Conservation (phyloP, 2,329 filamentous ascomycete genomes). For the Calonectria pteridis region DNA sequence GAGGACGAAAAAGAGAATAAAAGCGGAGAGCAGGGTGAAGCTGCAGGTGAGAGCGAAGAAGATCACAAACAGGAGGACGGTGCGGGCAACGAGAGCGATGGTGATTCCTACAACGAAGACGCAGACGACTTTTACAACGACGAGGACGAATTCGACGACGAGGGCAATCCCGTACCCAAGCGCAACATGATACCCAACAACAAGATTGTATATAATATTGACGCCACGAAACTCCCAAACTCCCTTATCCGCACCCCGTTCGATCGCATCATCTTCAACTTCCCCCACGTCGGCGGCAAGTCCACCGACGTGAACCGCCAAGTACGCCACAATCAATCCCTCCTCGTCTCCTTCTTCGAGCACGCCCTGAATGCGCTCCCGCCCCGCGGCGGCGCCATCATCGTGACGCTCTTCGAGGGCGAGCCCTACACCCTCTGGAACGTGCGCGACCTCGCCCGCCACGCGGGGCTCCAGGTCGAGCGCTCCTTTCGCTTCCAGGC, state of each 20-base stretch:
- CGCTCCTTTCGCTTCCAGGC: conserved; percentile 78
- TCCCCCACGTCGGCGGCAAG: conserved; percentile 94
- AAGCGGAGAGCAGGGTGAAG: conserved; percentile 11
- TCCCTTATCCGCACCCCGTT: conserved; percentile 63
- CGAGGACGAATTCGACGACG: conserved; percentile 32
- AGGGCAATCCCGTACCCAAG: conserved; percentile 32
- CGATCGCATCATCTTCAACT: conserved; percentile 93
- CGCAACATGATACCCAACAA: conserved; percentile 41
- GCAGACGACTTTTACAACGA: conserved; percentile 36
- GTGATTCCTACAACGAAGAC: conserved; percentile 19
- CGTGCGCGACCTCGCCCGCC: conserved; percentile 85
- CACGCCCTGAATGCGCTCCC: conserved; percentile 56
- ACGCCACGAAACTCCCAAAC: conserved; percentile 73
- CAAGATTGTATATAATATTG: conserved; percentile 70
- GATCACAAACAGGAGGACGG: conserved; percentile 31
- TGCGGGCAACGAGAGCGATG: conserved; percentile 21
- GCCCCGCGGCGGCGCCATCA: conserved; percentile 69
- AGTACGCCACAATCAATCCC: conserved; percentile 89
- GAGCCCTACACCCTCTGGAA: conserved; percentile 98
- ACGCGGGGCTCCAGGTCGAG: conserved; percentile 78
- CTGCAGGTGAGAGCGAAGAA: conserved; percentile 13
- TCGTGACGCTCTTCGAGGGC: conserved; percentile 92
- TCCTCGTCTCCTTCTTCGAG: conserved; percentile 77
- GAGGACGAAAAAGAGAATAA: conserved; percentile 21
- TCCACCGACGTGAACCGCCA: conserved; percentile 95